phyloP scores from a whole-genome alignment of 2,329 filamentous ascomycete genomes.

The Botrytis medusae region DNA sequence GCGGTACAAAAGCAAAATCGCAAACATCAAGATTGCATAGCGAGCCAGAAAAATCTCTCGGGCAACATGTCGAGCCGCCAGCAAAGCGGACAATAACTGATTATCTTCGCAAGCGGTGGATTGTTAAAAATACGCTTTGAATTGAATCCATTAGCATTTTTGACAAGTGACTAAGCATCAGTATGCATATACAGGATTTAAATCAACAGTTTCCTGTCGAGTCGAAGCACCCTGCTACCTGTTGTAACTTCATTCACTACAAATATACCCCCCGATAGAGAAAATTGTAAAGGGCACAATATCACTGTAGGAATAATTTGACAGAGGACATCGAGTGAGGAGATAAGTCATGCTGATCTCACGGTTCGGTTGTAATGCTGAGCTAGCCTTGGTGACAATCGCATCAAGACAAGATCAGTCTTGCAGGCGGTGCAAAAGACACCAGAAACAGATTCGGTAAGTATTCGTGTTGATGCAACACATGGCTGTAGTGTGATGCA shows the following conservation, averaged over 20 bases:
- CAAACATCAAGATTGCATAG: constrained; percentile 4
- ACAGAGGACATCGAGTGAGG: not conserved
- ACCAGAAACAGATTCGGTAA: constrained; percentile 4
- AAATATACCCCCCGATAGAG: not conserved
- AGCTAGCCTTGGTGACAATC: not conserved
- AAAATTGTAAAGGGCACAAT: not conserved
- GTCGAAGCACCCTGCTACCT: not conserved
- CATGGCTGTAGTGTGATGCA: not conserved
- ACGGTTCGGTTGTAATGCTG: not conserved
- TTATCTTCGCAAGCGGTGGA: not conserved
- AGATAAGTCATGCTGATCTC: not conserved
- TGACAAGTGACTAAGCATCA: not conserved
- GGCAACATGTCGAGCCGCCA: not conserved
- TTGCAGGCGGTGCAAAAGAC: not conserved
- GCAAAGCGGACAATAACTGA: not conserved
- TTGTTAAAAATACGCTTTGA: not conserved
- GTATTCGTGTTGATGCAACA: constrained; percentile 3
- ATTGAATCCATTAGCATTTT: not conserved
- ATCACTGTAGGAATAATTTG: not conserved
- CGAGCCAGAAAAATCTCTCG: not conserved
- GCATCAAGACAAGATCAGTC: not conserved
- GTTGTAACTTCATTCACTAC: not conserved
- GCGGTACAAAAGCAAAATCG: not conserved
- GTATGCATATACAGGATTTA: not conserved
- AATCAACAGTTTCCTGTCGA: not conserved